A percentile compares a stretch with the other conserved stretches of the same genome.
Evolutionary conservation across 169 alveolate species (phyloP).

Genomic region (Pseudocohnilembus persalinus): DNA sequence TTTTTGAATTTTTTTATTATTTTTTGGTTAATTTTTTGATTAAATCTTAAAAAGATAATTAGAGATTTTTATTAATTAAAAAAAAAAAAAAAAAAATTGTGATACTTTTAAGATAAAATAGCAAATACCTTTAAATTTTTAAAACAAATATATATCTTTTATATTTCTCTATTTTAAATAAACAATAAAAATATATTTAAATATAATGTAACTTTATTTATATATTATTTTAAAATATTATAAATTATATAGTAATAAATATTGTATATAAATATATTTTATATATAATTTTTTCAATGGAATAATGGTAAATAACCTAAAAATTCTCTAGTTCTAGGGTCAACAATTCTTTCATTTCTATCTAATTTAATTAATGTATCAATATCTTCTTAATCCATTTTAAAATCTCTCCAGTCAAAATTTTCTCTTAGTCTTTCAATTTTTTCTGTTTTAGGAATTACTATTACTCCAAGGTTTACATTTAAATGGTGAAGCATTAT

Average conservation of each 20-base stretch:
- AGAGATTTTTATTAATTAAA: no score
- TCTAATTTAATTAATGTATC: constrained; percentile 25
- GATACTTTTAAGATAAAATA: no score
- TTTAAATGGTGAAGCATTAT: constrained; percentile 52
- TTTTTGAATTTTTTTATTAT: no score
- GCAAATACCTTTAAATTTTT: no score
- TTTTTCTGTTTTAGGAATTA: constrained; percentile 54
- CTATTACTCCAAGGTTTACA: constrained; percentile 29
- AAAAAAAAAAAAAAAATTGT: no score
- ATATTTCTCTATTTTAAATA: no score
- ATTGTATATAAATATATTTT: neutral
- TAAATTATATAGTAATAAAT: neutral
- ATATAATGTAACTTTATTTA: neutral
- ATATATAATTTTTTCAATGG: constrained; percentile 1
- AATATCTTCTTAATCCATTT: constrained; percentile 47
- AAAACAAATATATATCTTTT: no score
- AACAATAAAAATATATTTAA: neutral
- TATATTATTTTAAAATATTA: no score
- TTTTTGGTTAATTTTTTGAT: no score
- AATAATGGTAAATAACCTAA: constrained; percentile 7
- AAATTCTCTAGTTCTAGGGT: constrained; percentile 18
- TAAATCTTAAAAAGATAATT: no score
- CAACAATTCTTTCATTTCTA: constrained; percentile 21
- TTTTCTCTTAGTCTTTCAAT: constrained; percentile 54
- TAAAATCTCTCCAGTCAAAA: constrained; percentile 39